Evolutionary conservation across 768 basidiomycete species (phyloP).

Genomic region (Amanita rubescens): DNA sequence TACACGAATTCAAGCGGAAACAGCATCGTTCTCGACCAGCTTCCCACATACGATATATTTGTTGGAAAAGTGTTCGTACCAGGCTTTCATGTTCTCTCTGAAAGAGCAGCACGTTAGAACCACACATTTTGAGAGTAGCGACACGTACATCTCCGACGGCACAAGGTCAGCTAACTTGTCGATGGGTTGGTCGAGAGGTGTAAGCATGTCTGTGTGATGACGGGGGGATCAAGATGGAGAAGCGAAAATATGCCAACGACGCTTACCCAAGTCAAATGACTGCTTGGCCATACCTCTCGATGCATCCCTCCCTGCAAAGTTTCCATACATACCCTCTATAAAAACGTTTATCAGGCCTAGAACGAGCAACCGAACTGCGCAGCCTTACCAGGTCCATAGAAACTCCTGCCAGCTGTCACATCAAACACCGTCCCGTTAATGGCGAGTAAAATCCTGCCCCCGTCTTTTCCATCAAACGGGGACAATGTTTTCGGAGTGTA

Average conservation of each 20-base stretch:
- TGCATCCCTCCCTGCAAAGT: slow-evolving; percentile 95
- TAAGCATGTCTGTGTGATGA: slow-evolving; percentile 72
- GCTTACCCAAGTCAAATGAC: slow-evolving; percentile 84
- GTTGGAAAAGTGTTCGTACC: slow-evolving; percentile 90
- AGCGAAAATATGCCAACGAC: not conserved
- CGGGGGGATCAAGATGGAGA: not conserved
- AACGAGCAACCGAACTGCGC: not conserved
- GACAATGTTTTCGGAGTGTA: slow-evolving; percentile 75
- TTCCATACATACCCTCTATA: slow-evolving; percentile 91
- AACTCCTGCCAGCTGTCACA: slow-evolving; percentile 80
- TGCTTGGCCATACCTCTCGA: slow-evolving; percentile 97
- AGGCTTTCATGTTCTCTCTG: slow-evolving; percentile 93
- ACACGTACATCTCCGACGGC: slow-evolving; percentile 72
- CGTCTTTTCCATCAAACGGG: slow-evolving; percentile 57
- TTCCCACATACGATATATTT: slow-evolving; percentile 90
- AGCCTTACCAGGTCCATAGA: slow-evolving; percentile 88
- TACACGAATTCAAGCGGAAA: slow-evolving; percentile 19
- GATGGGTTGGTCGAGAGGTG: slow-evolving; percentile 76
- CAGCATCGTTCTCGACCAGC: slow-evolving; percentile 71
- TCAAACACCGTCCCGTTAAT: slow-evolving; percentile 91
- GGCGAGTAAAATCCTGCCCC: slow-evolving; percentile 70
- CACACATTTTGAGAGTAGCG: not conserved
- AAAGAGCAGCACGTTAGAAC: not conserved
- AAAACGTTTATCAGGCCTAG: not conserved
- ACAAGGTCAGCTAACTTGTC: slow-evolving; percentile 79